Evolutionary conservation across 2,329 filamentous ascomycete species (phyloP).

Genomic region (Fusarium subtropicale): DNA sequence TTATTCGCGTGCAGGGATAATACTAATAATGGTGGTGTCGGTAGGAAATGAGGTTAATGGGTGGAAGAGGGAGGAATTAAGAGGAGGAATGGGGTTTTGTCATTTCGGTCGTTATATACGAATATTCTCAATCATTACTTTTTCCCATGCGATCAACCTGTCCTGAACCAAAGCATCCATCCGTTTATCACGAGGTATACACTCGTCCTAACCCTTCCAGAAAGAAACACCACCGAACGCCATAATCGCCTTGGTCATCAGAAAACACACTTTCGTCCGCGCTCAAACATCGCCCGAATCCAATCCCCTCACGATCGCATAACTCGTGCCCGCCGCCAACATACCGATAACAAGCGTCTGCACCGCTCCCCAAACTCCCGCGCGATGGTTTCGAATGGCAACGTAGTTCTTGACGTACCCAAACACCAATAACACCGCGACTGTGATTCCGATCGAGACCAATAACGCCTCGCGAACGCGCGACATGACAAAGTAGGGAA

Average conservation of each 20-base stretch:
- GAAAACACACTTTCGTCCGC: not conserved
- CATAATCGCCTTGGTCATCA: conserved; percentile 13
- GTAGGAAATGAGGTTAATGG: not conserved
- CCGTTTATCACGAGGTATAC: conserved; percentile 13
- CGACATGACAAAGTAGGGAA: conserved; percentile 73
- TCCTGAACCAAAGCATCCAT: not conserved
- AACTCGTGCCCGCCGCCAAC: conserved; percentile 73
- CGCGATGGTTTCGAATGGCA: conserved; percentile 62
- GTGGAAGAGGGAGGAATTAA: not conserved
- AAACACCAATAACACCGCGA: conserved; percentile 70
- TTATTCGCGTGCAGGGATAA: conserved; percentile 32
- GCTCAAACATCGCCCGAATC: conserved; percentile 51
- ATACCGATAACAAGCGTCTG: conserved; percentile 75
- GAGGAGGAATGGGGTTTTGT: conserved; percentile 33
- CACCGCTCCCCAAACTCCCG: conserved; percentile 68
- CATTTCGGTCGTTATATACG: conserved; percentile 38
- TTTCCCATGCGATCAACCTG: conserved; percentile 2
- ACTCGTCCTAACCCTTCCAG: conserved; percentile 1
- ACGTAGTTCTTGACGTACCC: conserved; percentile 73
- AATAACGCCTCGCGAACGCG: conserved; percentile 63
- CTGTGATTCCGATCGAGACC: conserved; percentile 70
- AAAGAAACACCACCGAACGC: conserved; percentile 29
- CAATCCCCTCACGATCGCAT: conserved; percentile 69
- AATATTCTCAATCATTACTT: conserved; percentile 21
- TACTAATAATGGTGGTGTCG: conserved; percentile 45